Conservation (phyloP, 192 early-diverging fungal species). For the Dimargaris verticillata region DNA sequence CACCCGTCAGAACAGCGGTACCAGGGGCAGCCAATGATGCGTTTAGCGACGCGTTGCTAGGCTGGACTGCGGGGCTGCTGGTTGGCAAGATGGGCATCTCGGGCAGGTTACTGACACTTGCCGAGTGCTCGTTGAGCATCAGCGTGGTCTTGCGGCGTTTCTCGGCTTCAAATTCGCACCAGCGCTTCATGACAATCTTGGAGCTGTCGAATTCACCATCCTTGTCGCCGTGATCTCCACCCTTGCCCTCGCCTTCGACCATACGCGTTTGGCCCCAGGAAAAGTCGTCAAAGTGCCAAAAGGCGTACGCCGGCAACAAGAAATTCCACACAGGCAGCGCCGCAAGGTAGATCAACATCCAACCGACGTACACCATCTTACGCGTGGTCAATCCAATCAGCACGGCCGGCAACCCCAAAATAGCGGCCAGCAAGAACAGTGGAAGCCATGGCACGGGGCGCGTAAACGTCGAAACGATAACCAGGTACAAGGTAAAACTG, state of each 20-base stretch:
- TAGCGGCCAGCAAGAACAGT: constrained; percentile 44
- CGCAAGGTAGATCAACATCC: constrained; percentile 67
- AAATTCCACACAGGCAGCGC: constrained; percentile 69
- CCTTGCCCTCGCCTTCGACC: constrained; percentile 43
- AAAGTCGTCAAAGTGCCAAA: constrained; percentile 82
- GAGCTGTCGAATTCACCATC: constrained; percentile 61
- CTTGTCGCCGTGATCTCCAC: constrained; percentile 38
- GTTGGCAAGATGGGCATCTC: not conserved
- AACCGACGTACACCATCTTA: constrained; percentile 59
- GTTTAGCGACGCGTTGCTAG: not conserved
- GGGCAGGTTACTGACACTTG: not conserved
- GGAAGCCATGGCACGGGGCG: constrained; percentile 39
- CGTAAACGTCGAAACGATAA: constrained; percentile 44
- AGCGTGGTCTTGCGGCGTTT: constrained; percentile 27
- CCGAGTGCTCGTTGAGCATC: not conserved
- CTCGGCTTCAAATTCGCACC: constrained; percentile 52
- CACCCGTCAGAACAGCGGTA: not conserved
- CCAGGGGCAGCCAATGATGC: no score
- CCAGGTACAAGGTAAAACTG: constrained; percentile 67
- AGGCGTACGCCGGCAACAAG: constrained; percentile 56
- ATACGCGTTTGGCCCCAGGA: constrained; percentile 70
- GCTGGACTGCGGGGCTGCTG: not conserved
- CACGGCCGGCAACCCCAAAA: constrained; percentile 60
- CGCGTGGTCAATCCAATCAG: constrained; percentile 69
- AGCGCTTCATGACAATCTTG: constrained; percentile 59